Evolutionary conservation across 345 rosid species (phyloP).

Genomic region (Mallotus nudiflorus): DNA sequence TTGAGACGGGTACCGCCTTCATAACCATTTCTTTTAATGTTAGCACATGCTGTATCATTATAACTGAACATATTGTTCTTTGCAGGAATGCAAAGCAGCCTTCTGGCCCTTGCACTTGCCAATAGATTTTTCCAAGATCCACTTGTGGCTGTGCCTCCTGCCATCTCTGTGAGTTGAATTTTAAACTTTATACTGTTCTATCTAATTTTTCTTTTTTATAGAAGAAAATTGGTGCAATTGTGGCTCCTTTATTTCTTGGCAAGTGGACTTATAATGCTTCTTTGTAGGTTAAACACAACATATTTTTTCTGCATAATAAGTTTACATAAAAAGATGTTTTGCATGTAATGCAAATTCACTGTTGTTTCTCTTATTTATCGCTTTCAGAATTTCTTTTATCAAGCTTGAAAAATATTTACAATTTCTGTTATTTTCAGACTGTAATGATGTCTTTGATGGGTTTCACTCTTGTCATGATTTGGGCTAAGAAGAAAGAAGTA

Average conservation of each 20-base stretch:
- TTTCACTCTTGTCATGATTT: slow-evolving; percentile 76
- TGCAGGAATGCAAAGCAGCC: slow-evolving; percentile 99
- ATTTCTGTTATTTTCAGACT: slow-evolving; percentile 57
- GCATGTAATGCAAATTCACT: not conserved
- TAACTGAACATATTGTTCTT: slow-evolving; percentile 9
- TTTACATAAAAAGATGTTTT: not conserved
- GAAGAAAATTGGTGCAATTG: not conserved
- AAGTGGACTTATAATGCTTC: not conserved
- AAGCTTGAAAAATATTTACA: not conserved
- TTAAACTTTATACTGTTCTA: not conserved
- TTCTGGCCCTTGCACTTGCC: slow-evolving; percentile 86
- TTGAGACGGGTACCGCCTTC: slow-evolving; percentile 62
- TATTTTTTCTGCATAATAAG: not conserved
- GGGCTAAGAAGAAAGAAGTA: slow-evolving; percentile 54
- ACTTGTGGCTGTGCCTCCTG: slow-evolving; percentile 86
- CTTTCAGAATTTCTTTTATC: not conserved
- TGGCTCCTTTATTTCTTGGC: not conserved
- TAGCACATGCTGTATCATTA: not conserved
- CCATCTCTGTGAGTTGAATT: slow-evolving; percentile 67
- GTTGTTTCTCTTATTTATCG: not conserved
- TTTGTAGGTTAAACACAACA: not conserved
- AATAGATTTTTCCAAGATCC: slow-evolving; percentile 92
- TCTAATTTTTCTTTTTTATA: not conserved
- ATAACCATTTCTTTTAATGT: not conserved
- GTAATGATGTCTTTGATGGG: slow-evolving; percentile 98